Conservation (phyloP, 805 yeast genomes). For the Wickerhamomyces queroliae region DNA sequence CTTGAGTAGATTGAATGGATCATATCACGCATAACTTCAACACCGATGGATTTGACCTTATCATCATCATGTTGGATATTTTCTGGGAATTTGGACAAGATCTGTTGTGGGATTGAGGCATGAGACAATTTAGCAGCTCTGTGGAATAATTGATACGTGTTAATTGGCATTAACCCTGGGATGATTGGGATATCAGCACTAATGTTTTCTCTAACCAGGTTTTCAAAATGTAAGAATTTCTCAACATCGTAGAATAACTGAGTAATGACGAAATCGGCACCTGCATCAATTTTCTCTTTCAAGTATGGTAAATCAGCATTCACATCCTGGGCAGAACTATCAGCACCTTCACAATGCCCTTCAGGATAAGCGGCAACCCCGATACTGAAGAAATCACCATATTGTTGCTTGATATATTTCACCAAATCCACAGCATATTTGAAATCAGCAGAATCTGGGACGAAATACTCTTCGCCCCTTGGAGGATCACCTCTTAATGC, state of each 20-base stretch:
- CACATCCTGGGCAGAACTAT: slow-evolving; percentile 57
- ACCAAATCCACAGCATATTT: slow-evolving; percentile 83
- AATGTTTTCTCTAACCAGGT: slow-evolving; percentile 35
- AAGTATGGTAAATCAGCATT: slow-evolving; percentile 70
- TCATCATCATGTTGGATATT: slow-evolving; percentile 65
- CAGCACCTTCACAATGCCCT: slow-evolving; percentile 90
- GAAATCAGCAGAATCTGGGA: slow-evolving; percentile 37
- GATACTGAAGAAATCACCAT: slow-evolving; percentile 82
- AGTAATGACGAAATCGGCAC: slow-evolving; percentile 90
- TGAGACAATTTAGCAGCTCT: slow-evolving; percentile 88
- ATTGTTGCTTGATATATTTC: slow-evolving; percentile 58
- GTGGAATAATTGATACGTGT: slow-evolving; percentile 73
- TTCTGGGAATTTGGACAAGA: slow-evolving; percentile 50
- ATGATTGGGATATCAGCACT: slow-evolving; percentile 50
- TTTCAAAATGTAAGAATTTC: slow-evolving; percentile 65
- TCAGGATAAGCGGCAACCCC: slow-evolving; percentile 99
- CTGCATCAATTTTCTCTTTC: slow-evolving; percentile 83
- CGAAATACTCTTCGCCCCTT: slow-evolving; percentile 61
- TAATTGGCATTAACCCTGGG: slow-evolving; percentile 91
- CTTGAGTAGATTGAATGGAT: slow-evolving; percentile 48
- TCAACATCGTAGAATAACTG: slow-evolving; percentile 88
- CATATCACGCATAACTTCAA: slow-evolving; percentile 61
- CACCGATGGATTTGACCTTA: slow-evolving; percentile 76
- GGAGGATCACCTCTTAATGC: slow-evolving; percentile 98
- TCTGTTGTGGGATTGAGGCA: slow-evolving; percentile 65